Evolutionary conservation across 345 rosid genomes (phyloP), one percentile per base, ranked within the genome.

Genomic region (Camelina laxa): DNA sequence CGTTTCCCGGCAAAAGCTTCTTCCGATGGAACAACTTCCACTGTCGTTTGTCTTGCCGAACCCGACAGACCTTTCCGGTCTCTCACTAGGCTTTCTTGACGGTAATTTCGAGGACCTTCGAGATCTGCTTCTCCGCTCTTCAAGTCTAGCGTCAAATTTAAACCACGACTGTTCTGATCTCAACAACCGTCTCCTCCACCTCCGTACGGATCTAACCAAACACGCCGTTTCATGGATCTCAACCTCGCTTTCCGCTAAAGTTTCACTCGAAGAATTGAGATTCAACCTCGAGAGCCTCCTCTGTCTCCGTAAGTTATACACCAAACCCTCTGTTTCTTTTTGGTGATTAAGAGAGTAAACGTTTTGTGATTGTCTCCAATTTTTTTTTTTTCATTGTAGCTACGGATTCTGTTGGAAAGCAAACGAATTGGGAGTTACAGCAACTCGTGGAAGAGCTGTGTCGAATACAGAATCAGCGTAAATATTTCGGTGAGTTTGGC

Each of bases 151-250:
- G 8, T 57, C 88, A 21, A 77, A 70, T 68, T 75, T 85, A 70
- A 68, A 55, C 56, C 27, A 49, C 14, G 75, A 67, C 73, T 70
- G 79, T 75, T 10, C 80, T 61, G 73, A 75, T 70, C 80, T 66
- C 69, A 84, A 84, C 64, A 55, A 57, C 51, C 38, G 76, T 59
- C 80, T 86, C 70, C 77, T 72, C 3, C 48, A 79, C 17, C 86
- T 89, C n/a, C 87, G 75, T 13, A 60, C 57, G 15, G 62, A 53
- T 63, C 87, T 86, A 51, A 63, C 76, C 3, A 82, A 87, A 72
- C 83, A 62, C 66, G 80, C 84, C 16, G 84, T 91, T 17, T 89
- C 91, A 4, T 91, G 95, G 92, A 87, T 91, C 77, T 85, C 87
- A 41, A 83, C 82, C 22, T 89, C 91, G 0, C 75, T 89, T 38